Evolutionary conservation across 805 yeast species (phyloP).

Genomic region (Lachancea nothofagi): DNA sequence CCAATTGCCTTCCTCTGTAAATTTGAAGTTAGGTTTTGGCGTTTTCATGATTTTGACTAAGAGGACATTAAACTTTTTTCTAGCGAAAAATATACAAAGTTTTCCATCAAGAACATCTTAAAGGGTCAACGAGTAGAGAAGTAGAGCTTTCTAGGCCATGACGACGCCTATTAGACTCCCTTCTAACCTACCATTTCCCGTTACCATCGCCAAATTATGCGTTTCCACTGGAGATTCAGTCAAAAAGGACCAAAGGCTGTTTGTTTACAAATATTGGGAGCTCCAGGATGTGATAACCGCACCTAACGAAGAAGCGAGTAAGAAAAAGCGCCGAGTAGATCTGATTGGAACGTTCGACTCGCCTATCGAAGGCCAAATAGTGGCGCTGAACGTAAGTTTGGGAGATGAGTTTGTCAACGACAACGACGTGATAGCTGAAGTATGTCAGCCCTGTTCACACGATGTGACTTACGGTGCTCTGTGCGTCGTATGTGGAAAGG

Average conservation of each 20-base stretch:
- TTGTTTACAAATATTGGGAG: slow-evolving; percentile 44
- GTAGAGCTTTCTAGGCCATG: slow-evolving; percentile 1
- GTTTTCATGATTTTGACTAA: too few species aligned
- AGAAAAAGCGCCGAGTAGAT: slow-evolving; percentile 44
- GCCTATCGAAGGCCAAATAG: slow-evolving; percentile 71
- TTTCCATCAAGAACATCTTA: slow-evolving; percentile 21
- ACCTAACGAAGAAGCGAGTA: slow-evolving; percentile 20
- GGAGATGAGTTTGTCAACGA: slow-evolving; percentile 53
- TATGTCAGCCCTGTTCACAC: slow-evolving; percentile 84
- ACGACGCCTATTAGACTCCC: slow-evolving; percentile 10
- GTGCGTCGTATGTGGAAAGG: slow-evolving; percentile 87
- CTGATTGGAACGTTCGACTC: slow-evolving; percentile 72
- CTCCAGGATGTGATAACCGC: slow-evolving; percentile 34
- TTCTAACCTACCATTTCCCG: slow-evolving; percentile 35
- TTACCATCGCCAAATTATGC: slow-evolving; percentile 34
- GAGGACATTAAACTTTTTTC: neutral
- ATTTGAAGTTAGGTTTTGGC: too few species aligned
- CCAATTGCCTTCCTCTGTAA: too few species aligned
- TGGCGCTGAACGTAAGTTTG: slow-evolving; percentile 42
- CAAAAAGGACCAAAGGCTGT: slow-evolving; percentile 36
- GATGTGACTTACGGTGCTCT: slow-evolving; percentile 91
- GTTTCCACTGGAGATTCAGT: slow-evolving; percentile 28
- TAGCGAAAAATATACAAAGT: neutral
- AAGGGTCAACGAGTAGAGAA: neutral
- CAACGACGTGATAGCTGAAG: slow-evolving; percentile 46